These are phyloP conservation scores for Paulownia fortunei DNA, from an alignment of 257 asterid genomes.

Conservation along the genomic window DNA sequence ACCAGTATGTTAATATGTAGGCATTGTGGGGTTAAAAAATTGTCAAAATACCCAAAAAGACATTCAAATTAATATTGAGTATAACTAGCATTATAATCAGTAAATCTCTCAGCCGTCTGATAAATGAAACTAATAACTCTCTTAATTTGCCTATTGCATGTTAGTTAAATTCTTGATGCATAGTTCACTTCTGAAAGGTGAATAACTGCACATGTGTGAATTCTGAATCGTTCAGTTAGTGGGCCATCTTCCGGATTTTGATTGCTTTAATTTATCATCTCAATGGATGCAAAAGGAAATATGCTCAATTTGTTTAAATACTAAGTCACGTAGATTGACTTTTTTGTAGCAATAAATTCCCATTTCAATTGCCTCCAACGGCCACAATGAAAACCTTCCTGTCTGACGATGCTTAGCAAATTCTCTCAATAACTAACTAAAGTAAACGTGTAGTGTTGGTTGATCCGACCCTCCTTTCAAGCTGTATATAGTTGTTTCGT, in stretches of 20 bases:
- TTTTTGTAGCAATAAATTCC: neutral
- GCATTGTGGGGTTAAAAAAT: neutral
- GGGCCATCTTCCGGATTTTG: neutral
- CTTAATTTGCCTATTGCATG: neutral
- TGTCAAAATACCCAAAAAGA: neutral
- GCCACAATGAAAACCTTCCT: neutral
- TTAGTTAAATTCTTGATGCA: neutral
- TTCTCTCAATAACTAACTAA: slow-evolving; percentile 1
- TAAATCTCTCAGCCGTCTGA: neutral
- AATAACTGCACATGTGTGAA: too few species aligned
- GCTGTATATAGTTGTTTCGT: neutral
- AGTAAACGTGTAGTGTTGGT: neutral
- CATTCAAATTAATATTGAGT: neutral
- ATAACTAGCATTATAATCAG: neutral
- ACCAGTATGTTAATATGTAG: neutral
- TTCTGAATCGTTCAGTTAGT: neutral
- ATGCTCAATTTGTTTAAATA: neutral
- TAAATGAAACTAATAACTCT: neutral
- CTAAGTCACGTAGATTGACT: neutral
- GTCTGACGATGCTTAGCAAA: slow-evolving; percentile 1
- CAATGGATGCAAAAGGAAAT: neutral
- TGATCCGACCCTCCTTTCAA: neutral
- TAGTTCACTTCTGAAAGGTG: neutral
- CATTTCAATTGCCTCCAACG: neutral
- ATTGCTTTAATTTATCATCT: neutral